phyloP scores from a whole-genome alignment of 306 rosid species.

The Pyrus pyrifolia region DNA sequence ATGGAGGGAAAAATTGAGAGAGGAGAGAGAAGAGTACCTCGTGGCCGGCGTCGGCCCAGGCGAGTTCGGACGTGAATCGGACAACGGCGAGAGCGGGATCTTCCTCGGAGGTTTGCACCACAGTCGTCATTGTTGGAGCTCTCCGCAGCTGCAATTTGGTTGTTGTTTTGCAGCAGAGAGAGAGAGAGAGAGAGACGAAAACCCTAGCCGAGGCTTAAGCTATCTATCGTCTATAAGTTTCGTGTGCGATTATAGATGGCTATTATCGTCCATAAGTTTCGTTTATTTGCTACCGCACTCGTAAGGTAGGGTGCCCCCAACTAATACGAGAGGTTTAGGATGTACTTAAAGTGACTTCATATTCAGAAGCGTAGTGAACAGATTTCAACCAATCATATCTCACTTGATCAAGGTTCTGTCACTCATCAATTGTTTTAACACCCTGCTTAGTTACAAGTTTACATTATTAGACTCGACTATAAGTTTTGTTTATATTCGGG shows the following conservation, averaged over 20 bases:
- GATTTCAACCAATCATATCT: too few species aligned
- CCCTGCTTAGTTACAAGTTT: too few species aligned
- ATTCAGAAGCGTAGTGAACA: too few species aligned
- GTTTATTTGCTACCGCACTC: neutral
- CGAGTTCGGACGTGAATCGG: slow-evolving; percentile 73
- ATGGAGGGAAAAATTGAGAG: neutral
- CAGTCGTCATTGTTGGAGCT: slow-evolving; percentile 63
- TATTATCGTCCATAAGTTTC: neutral
- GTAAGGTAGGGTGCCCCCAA: too few species aligned
- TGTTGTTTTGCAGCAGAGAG: slow-evolving; percentile 3
- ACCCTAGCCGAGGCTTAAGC: slow-evolving; percentile 24
- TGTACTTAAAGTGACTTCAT: too few species aligned
- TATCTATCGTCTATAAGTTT: slow-evolving; percentile 15
- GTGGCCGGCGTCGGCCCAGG: slow-evolving; percentile 94
- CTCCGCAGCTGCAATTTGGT: slow-evolving; percentile 23
- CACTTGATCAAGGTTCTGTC: too few species aligned
- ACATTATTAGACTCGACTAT: rapidly evolving
- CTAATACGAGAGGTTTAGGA: rapidly evolving
- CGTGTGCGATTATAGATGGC: neutral
- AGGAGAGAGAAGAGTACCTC: slow-evolving; percentile 36
- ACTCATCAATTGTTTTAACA: rapidly evolving
- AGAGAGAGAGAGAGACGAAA: slow-evolving; percentile 15
- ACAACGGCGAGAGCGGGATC: slow-evolving; percentile 76
- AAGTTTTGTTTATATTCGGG: neutral
- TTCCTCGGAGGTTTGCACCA: slow-evolving; percentile 89